phyloP scores from a whole-genome alignment of 495 filamentous ascomycete species.

The Durotheca rogersii region DNA sequence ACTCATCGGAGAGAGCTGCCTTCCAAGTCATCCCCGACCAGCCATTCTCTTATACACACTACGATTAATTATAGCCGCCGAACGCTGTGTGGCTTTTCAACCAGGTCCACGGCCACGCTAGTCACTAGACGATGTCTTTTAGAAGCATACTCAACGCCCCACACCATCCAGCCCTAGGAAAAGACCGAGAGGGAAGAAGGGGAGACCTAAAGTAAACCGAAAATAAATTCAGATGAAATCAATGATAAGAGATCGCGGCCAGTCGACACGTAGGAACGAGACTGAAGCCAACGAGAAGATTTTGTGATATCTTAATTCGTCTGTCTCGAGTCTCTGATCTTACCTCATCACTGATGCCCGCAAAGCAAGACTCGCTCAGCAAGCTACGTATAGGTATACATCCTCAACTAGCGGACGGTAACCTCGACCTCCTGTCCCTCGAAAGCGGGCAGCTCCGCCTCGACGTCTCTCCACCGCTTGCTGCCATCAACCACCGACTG shows the following conservation, averaged over 20 bases:
- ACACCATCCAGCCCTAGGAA: too few relatives aligned
- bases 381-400: too few relatives aligned
- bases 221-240: too few relatives aligned
- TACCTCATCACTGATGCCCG: constrained; percentile 3
- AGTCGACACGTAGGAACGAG: constrained; percentile 21
- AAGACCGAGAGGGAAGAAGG: too few relatives aligned
- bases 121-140: not conserved
- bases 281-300: constrained; percentile 13
- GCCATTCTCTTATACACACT: too few relatives aligned
- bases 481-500: constrained; percentile 55
- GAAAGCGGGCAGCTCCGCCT: constrained; percentile 61
- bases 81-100: too few relatives aligned
- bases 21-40: too few relatives aligned
- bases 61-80: too few relatives aligned
- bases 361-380: too few relatives aligned
- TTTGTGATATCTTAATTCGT: constrained; percentile 18
- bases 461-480: constrained; percentile 63
- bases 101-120: too few relatives aligned
- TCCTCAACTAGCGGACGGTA: constrained; percentile 15
- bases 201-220: too few relatives aligned
- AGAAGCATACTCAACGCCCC: not conserved
- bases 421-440: constrained; percentile 55
- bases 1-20: too few relatives aligned
- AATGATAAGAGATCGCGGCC: constrained; percentile 1
- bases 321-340: not conserved